Percentiles rank a stretch among this genome's conserved stretches.
phyloP scores from a whole-genome alignment of 768 basidiomycete species.

The Phanerodontia chrysosporium region DNA sequence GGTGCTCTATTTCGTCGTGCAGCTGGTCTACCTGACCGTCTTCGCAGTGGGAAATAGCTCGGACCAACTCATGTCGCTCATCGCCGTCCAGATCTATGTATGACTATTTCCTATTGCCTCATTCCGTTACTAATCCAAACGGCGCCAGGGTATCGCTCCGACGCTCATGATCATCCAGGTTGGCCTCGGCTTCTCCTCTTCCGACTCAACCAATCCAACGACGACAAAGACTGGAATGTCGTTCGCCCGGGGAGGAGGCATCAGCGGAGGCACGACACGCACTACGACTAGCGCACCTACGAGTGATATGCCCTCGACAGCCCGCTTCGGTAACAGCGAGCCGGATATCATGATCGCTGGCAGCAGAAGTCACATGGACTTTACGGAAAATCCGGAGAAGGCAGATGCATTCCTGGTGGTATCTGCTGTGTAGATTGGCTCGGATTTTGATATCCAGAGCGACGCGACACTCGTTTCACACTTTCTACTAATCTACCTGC shows the following conservation, averaged over 20 bases:
- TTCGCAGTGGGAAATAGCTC: slow-evolving; percentile 31
- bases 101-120: slow-evolving; percentile 7
- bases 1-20: slow-evolving; percentile 32
- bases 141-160: slow-evolving; percentile 17
- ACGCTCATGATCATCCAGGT: slow-evolving; percentile 19
- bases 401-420: background rate
- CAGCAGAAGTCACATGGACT: background rate
- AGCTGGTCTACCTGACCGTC: slow-evolving; percentile 35
- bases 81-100: slow-evolving; percentile 39
- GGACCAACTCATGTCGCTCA: slow-evolving; percentile 30
- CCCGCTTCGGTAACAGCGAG: background rate
- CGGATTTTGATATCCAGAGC: background rate
- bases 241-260: background rate
- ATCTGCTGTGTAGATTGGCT: background rate
- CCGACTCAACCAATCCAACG: background rate
- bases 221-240: background rate
- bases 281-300: background rate
- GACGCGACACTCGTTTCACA: background rate
- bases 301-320: background rate
- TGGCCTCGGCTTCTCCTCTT: slow-evolving; percentile 13
- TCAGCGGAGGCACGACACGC: background rate
- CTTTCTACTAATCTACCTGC: background rate
- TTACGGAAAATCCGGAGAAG: background rate
- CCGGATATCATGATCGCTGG: background rate
- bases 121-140: background rate